Conservation (phyloP, 257 asterid species). For the Solanum gracilifrons region DNA sequence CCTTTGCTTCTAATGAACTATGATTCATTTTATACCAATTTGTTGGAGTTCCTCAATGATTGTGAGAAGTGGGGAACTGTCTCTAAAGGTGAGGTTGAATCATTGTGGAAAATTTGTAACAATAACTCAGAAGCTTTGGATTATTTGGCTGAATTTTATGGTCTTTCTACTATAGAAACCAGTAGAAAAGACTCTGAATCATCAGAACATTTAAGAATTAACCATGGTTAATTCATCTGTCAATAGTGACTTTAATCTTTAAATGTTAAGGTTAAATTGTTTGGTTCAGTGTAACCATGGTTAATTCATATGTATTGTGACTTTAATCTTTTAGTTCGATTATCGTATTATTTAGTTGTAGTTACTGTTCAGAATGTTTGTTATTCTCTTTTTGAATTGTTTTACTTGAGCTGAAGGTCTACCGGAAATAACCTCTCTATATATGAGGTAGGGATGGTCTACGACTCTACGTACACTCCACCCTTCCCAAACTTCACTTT, state of each 20-base stretch:
- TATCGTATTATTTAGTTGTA: background rate
- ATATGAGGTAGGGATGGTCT: background rate
- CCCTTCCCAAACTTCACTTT: no score
- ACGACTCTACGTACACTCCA: background rate
- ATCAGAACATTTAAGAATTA: background rate
- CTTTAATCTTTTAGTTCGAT: background rate
- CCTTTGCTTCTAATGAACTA: slow-evolving; percentile 87
- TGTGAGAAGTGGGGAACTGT: slow-evolving; percentile 76
- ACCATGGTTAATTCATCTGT: background rate
- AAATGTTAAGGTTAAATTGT: background rate
- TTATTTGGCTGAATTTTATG: slow-evolving; percentile 54
- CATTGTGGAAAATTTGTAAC: slow-evolving; percentile 69
- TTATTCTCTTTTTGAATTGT: background rate
- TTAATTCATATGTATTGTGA: background rate
- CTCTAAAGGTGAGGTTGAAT: slow-evolving; percentile 54
- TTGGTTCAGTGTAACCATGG: background rate
- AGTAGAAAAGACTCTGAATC: background rate
- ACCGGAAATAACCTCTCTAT: no score
- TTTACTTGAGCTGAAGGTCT: no score
- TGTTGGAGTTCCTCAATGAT: slow-evolving; percentile 60
- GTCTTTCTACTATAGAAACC: background rate
- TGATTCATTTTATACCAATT: slow-evolving; percentile 59
- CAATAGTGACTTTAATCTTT: background rate
- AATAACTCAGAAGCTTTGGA: slow-evolving; percentile 67
- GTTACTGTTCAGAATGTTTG: background rate